Evolutionary conservation across 2,329 filamentous ascomycete genomes (phyloP).

Genomic region (Colletotrichum sp.): DNA sequence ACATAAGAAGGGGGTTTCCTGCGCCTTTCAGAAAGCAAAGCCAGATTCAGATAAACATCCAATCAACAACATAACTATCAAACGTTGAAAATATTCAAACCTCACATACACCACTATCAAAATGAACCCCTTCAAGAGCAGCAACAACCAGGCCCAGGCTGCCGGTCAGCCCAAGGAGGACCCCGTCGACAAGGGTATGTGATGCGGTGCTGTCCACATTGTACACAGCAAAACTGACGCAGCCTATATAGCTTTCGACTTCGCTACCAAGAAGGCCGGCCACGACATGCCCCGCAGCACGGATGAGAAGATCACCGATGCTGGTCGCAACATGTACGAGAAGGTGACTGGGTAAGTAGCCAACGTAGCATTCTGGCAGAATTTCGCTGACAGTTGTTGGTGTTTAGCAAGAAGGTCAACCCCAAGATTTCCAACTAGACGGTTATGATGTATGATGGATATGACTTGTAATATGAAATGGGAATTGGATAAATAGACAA

Average conservation of each 20-base stretch:
- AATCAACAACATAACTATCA: neutral
- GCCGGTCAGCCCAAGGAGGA: constrained; percentile 30
- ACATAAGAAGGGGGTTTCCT: neutral
- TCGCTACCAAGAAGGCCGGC: constrained; percentile 37
- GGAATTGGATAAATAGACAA: neutral
- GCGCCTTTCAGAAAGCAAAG: no score
- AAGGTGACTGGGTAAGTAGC: constrained; percentile 39
- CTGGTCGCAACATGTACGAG: constrained; percentile 37
- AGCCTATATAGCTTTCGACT: constrained; percentile 29
- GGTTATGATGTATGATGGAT: neutral
- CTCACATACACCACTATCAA: neutral
- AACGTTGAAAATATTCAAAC: neutral
- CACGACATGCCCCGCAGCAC: constrained; percentile 36
- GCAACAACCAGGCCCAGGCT: neutral
- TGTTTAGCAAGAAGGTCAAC: constrained; percentile 28
- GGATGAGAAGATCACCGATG: constrained; percentile 45
- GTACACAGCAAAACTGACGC: neutral
- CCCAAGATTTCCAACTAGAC: constrained; percentile 39
- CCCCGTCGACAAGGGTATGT: constrained; percentile 43
- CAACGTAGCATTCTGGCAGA: neutral
- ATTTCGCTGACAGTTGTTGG: neutral
- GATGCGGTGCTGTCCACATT: accelerated
- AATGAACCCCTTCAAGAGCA: constrained; percentile 18
- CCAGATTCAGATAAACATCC: no score
- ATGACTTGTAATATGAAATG: neutral